Base-by-base conservation (phyloP, 495 filamentous ascomycete species). In the Penicillium coffeae region DNA sequence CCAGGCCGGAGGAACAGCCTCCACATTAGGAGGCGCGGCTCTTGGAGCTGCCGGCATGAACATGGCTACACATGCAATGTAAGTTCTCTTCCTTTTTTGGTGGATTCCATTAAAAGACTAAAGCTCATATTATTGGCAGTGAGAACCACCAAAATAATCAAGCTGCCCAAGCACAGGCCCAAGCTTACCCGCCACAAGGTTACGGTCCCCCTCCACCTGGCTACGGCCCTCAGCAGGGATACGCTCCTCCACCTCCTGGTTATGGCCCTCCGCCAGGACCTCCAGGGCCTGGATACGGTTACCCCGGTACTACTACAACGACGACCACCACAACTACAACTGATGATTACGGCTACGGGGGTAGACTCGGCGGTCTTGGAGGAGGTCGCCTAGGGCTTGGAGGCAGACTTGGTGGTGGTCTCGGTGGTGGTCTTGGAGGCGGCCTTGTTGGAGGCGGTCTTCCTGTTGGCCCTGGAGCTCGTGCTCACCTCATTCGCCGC, bases 1-100 rank as follows among this genome's bases (percentile, higher is more conserved):
- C 37, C 68, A 77, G 43, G 40, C 73, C 35, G 70, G 72, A 5
- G 70, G 69, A 35, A 69, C 70, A 12, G 13, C 76, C 40, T 67
- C 65, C 2, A 69, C 70, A n/a, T 60, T 66, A 2, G 67, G 65
- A 20, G 72, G 71, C 47, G 73, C 67, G 16, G 49, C 74, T 41
- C 57, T 66, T 5, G 75, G 75, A 32, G 74, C 72, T n/a, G 58
- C 72, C 16, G 71, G 66, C 20, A 65, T 68, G 51, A 73, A 71
- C 39, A 47, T 62, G 21, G 66, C 56, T 3, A 66, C 45, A 0
- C 49, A 65, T 47, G 62, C 71, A 38, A 42, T 66, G 73, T 74
- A 55, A 55, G 69, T 58, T 34, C n/a, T n/a, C n/a, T n/a, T n/a
- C n/a, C n/a, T n/a, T 20, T 14, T 13, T 15, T 35, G 2, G 25